Percentiles rank a stretch among this genome's conserved stretches.
These are phyloP conservation scores for Aspergillus amoenus DNA, from an alignment of 2,329 filamentous ascomycete species.

Conservation along the genomic window DNA sequence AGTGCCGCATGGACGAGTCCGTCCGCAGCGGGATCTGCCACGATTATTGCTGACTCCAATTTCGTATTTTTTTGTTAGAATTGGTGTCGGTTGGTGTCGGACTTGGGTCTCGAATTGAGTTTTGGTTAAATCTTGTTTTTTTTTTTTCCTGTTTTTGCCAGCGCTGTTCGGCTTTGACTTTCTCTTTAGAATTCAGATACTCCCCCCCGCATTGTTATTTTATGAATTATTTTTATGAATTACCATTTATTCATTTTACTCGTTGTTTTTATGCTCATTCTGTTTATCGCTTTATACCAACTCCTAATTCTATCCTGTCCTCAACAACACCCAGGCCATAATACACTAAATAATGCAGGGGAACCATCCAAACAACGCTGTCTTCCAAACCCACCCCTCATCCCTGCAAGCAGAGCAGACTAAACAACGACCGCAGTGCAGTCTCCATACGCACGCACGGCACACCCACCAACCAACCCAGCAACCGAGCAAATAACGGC, in stretches of 20 bases:
- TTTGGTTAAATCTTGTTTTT: not conserved
- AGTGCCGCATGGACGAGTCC: not conserved
- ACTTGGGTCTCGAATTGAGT: not conserved
- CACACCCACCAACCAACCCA: too few species aligned
- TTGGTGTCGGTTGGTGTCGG: too few species aligned
- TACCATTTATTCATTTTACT: not conserved
- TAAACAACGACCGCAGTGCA: too few species aligned
- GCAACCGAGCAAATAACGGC: too few species aligned
- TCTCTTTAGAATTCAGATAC: too few species aligned
- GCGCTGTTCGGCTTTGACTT: too few species aligned
- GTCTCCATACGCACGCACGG: too few species aligned
- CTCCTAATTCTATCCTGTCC: not conserved
- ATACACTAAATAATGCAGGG: not conserved
- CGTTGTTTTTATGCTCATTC: not conserved
- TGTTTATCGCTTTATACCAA: not conserved
- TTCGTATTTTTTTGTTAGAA: too few species aligned
- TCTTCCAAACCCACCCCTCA: too few species aligned
- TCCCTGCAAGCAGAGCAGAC: too few species aligned
- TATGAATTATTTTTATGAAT: not conserved
- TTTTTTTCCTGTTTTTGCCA: not conserved
- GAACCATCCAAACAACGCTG: not conserved
- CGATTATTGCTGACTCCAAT: not conserved
- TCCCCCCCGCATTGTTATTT: not conserved
- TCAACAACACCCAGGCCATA: not conserved
- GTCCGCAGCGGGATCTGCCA: slow-evolving; percentile 1